phyloP scores from a whole-genome alignment of 2,329 filamentous ascomycete genomes.

The Colletotrichum gigasporum region DNA sequence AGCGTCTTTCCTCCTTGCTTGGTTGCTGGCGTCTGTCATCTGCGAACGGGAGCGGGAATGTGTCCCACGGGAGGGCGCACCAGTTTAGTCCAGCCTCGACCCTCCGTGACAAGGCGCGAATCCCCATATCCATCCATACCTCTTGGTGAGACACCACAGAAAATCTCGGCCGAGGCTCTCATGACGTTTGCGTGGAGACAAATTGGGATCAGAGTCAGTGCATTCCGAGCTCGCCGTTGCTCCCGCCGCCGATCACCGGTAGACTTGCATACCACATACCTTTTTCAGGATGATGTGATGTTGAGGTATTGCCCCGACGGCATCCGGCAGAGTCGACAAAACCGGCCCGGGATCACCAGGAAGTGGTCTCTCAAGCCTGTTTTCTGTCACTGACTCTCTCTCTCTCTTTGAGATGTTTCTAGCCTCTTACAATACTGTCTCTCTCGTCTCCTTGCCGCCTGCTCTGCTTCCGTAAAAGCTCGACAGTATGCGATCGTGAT shows the following conservation, averaged over 20 bases:
- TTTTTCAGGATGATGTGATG: not conserved
- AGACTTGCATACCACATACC: not conserved
- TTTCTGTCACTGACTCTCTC: not conserved
- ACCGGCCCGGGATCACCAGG: not conserved
- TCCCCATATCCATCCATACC: not conserved
- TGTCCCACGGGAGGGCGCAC: not conserved
- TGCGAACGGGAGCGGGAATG: slow-evolving; percentile 25
- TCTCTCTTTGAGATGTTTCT: not conserved
- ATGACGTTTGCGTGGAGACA: slow-evolving; percentile 25
- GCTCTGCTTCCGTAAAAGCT: slow-evolving; percentile 9
- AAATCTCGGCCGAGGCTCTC: slow-evolving; percentile 15
- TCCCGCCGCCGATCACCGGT: slow-evolving; percentile 27
- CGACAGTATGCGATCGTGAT: not conserved
- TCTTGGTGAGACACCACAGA: slow-evolving; percentile 1
- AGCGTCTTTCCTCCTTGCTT: slow-evolving; percentile 10
- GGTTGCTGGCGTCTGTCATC: slow-evolving; percentile 14
- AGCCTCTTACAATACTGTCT: not conserved
- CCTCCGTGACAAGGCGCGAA: slow-evolving; percentile 1
- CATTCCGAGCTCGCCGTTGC: slow-evolving; percentile 22
- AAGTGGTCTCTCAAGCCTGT: not conserved
- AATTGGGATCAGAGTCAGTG: slow-evolving; percentile 3
- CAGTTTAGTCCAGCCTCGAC: slow-evolving; percentile 2
- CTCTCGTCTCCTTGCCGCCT: not conserved
- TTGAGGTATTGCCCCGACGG: not conserved
- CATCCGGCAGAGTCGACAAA: slow-evolving; percentile 5